Conservation (phyloP, 2,329 filamentous ascomycete species). For the Penicillium sp. region DNA sequence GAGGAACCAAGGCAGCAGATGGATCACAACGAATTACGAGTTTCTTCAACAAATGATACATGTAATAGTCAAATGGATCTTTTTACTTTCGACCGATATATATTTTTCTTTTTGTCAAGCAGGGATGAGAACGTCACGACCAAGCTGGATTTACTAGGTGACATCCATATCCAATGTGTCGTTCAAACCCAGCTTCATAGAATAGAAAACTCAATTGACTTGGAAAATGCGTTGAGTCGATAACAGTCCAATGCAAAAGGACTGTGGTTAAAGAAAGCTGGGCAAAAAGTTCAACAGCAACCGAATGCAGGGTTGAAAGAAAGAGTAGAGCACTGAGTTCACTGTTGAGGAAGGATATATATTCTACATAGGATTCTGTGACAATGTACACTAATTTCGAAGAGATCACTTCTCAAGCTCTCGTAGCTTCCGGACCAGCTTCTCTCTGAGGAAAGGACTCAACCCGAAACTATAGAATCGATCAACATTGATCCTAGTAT, state of each 20-base stretch:
- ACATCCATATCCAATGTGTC: background rate
- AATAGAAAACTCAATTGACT: background rate
- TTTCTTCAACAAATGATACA: slow-evolving; percentile 41
- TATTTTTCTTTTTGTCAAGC: background rate
- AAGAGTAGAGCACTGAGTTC: background rate
- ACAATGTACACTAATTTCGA: background rate
- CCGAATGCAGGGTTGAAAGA: background rate
- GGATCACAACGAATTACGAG: slow-evolving; percentile 53
- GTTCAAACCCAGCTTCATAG: background rate
- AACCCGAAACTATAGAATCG: slow-evolving; percentile 40
- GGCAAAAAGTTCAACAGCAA: background rate
- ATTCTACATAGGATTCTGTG: background rate
- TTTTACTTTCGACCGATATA: background rate
- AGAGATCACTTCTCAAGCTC: slow-evolving; percentile 23
- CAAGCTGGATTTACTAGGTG: too few species aligned
- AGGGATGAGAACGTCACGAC: background rate
- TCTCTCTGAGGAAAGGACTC: slow-evolving; percentile 49
- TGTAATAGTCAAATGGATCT: background rate
- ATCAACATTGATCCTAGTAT: slow-evolving; percentile 19
- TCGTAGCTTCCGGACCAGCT: slow-evolving; percentile 48
- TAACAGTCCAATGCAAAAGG: background rate
- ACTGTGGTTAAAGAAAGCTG: background rate
- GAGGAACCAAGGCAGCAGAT: slow-evolving; percentile 41
- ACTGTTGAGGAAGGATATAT: background rate
- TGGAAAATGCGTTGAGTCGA: background rate